A percentile compares a stretch with the other conserved stretches of the same genome.
phyloP scores from a whole-genome alignment of 208 protist genomes.

The Leishmania guyanensis region DNA sequence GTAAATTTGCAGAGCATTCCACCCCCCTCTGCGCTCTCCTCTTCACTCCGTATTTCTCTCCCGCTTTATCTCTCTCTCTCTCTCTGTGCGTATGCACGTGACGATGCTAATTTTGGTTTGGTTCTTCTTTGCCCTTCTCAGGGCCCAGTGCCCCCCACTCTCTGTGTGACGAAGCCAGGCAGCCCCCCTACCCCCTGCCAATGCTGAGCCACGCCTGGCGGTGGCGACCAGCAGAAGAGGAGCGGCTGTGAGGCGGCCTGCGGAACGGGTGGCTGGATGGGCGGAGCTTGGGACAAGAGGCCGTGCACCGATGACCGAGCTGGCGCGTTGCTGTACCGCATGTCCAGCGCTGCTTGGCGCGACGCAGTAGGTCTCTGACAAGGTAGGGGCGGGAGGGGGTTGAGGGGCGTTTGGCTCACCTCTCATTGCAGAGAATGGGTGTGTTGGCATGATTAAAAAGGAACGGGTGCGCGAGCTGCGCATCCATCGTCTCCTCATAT shows the following conservation, averaged over 20 bases:
- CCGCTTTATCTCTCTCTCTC: constrained; percentile 6
- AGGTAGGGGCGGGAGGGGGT: background rate
- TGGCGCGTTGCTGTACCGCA: background rate
- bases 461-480: background rate
- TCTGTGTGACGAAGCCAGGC: background rate
- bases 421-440: too few species aligned
- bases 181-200: background rate
- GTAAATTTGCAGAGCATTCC: background rate
- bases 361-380: background rate
- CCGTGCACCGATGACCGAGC: background rate
- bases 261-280: background rate
- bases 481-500: background rate
- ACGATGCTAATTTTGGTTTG: background rate
- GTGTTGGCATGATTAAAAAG: background rate
- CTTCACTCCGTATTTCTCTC: background rate
- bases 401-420: too few species aligned
- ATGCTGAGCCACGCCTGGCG: background rate
- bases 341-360: background rate
- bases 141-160: background rate
- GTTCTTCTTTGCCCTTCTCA: background rate
- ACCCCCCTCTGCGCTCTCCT: background rate
- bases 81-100: constrained; percentile 1
- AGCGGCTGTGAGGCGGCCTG: background rate
- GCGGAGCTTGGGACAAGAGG: background rate
- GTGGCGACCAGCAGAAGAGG: background rate